phyloP scores from a whole-genome alignment of 495 filamentous ascomycete species.

The Aspergillus indologenus region DNA sequence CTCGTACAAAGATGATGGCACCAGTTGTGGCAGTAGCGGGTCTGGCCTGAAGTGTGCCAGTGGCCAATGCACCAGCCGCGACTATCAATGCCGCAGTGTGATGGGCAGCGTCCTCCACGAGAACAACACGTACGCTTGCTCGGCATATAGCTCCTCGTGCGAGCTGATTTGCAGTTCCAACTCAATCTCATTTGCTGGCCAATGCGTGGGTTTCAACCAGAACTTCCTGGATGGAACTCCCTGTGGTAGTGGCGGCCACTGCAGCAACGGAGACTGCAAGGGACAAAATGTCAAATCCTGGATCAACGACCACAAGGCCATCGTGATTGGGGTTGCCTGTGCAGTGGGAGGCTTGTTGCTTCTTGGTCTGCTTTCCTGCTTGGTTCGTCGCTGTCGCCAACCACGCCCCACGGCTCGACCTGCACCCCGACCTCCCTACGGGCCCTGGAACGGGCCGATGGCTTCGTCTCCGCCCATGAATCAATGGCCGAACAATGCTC shows the following conservation, averaged over 20 bases:
- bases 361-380: conserved; percentile 58
- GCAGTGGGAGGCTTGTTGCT: conserved; percentile 67
- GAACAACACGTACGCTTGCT: conserved; percentile 83
- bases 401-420: conserved; percentile 28
- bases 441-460: conserved; percentile 22
- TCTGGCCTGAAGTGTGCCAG: conserved; percentile 74
- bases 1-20: conserved; percentile 64
- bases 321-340: conserved; percentile 70
- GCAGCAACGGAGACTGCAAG: conserved; percentile 68
- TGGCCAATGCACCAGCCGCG: conserved; percentile 91
- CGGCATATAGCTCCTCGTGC: conserved; percentile 58
- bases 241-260: conserved; percentile 78
- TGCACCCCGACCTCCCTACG: conserved; percentile 24
- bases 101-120: conserved; percentile 74
- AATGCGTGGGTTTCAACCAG: conserved; percentile 74
- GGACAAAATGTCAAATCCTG: conserved; percentile 65
- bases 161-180: conserved; percentile 71
- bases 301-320: conserved; percentile 66
- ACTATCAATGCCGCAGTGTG: conserved; percentile 82
- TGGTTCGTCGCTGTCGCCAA: conserved; percentile 53
- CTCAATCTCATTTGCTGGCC: conserved; percentile 58
- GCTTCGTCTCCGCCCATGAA: conserved; percentile 22
- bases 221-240: conserved; percentile 93
- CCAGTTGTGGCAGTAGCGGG: conserved; percentile 56
- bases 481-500: conserved; percentile 26